Evolutionary conservation across 768 basidiomycete species (phyloP).

Genomic region (Phylloporus sp.): DNA sequence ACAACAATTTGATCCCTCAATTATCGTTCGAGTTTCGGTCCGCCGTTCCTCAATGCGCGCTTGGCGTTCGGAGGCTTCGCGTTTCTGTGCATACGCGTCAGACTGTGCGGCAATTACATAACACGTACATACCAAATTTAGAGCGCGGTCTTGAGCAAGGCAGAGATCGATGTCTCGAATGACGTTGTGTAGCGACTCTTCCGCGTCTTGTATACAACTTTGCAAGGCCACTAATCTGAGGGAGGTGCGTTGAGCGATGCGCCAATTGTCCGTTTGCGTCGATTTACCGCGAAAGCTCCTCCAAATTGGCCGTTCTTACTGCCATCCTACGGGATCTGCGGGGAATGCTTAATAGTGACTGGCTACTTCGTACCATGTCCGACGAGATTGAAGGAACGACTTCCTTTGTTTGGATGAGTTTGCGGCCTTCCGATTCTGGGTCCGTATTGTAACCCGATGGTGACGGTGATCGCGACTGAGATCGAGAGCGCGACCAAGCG

Average conservation of each 20-base stretch:
- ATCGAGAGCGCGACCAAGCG: conserved; percentile 23
- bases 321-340: conserved; percentile 25
- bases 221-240: conserved; percentile 51
- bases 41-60: conserved; percentile 48
- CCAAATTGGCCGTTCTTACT: conserved; percentile 52
- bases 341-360: conserved; percentile 9
- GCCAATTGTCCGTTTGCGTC: background rate
- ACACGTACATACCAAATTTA: conserved; percentile 36
- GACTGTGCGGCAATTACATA: conserved; percentile 25
- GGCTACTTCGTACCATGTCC: conserved; percentile 16
- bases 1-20: conserved; percentile 46
- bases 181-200: conserved; percentile 44
- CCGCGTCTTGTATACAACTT: conserved; percentile 46
- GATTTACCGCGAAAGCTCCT: conserved; percentile 68
- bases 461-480: conserved; percentile 43
- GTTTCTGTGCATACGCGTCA: conserved; percentile 42
- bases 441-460: conserved; percentile 70
- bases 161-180: conserved; percentile 43
- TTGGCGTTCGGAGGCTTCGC: conserved; percentile 65
- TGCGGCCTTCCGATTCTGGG: conserved; percentile 53
- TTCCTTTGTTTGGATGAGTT: conserved; percentile 32
- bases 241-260: background rate
- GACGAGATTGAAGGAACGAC: conserved; percentile 14
- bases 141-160: conserved; percentile 38
- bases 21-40: conserved; percentile 38